These are phyloP conservation scores for Ceratobasidium sp. DNA, from an alignment of 1,284 basidiomycete species.

Conservation along the genomic window DNA sequence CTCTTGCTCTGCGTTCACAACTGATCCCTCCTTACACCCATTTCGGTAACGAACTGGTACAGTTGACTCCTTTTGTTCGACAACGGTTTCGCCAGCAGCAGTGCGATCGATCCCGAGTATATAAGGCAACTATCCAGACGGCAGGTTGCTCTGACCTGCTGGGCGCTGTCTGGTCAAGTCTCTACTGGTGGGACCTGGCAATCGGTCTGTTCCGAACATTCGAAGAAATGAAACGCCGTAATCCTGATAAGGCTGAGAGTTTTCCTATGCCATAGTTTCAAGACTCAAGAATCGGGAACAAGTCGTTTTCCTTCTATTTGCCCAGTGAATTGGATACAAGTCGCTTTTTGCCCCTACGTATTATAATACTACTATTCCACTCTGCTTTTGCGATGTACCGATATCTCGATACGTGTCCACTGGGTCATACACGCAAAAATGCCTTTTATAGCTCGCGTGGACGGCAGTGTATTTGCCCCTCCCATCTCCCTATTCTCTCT, in stretches of 20 bases:
- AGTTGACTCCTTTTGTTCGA: constrained; percentile 64
- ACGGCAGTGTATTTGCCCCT: too few relatives aligned
- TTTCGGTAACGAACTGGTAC: constrained; percentile 74
- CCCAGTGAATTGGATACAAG: too few relatives aligned
- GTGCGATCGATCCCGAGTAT: not conserved
- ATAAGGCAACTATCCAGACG: constrained; percentile 48
- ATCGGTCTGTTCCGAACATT: constrained; percentile 89
- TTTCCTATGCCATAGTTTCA: constrained; percentile 44
- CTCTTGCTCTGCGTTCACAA: constrained; percentile 90
- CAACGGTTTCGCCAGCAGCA: constrained; percentile 49
- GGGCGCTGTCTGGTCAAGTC: constrained; percentile 76
- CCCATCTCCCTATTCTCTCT: too few relatives aligned
- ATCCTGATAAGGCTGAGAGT: not conserved
- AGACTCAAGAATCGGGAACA: too few relatives aligned
- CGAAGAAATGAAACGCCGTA: constrained; percentile 79
- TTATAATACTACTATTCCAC: too few relatives aligned
- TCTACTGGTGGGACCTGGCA: constrained; percentile 82
- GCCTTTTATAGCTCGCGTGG: too few relatives aligned
- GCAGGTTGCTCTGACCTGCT: constrained; percentile 77
- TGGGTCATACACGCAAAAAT: too few relatives aligned
- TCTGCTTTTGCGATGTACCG: too few relatives aligned
- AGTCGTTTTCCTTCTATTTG: too few relatives aligned
- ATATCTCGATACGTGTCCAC: too few relatives aligned
- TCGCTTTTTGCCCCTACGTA: too few relatives aligned
- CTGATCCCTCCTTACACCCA: constrained; percentile 81